Conservation (phyloP, 176 grass and related monocot species). For the Zizania latifolia region DNA sequence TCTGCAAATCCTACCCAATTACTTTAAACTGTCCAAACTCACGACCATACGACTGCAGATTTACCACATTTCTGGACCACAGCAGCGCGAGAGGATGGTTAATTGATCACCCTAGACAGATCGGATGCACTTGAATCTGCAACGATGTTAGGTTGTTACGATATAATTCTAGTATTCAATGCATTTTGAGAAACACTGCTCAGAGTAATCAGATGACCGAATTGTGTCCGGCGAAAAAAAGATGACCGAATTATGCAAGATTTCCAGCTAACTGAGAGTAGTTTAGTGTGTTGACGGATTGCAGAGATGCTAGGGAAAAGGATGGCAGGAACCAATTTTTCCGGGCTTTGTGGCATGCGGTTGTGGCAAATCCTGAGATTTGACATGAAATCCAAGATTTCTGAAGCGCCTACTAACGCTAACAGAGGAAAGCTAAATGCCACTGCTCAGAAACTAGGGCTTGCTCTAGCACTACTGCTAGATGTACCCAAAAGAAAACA, state of each 20-base stretch:
- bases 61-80: not conserved
- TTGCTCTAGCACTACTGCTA: not conserved
- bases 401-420: not conserved
- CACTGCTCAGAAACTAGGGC: not conserved
- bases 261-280: conserved; percentile 1
- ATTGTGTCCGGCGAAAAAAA: conserved; percentile 10
- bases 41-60: not conserved
- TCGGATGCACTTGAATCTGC: not conserved
- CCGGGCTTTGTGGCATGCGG: not conserved
- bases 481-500: not conserved
- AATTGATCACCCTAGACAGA: not conserved
- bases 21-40: not conserved
- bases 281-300: not conserved
- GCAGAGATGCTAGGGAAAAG: not conserved
- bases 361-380: not conserved
- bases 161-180: not conserved
- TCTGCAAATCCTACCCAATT: not conserved
- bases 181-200: not conserved
- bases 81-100: not conserved
- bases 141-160: not conserved
- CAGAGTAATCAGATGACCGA: not conserved
- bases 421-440: conserved; percentile 13
- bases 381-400: conserved; percentile 17
- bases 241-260: not conserved
- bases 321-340: not conserved